These are phyloP conservation scores for Spergularia marina DNA, from an alignment of 148 eudicot genomes.

Conservation along the genomic window DNA sequence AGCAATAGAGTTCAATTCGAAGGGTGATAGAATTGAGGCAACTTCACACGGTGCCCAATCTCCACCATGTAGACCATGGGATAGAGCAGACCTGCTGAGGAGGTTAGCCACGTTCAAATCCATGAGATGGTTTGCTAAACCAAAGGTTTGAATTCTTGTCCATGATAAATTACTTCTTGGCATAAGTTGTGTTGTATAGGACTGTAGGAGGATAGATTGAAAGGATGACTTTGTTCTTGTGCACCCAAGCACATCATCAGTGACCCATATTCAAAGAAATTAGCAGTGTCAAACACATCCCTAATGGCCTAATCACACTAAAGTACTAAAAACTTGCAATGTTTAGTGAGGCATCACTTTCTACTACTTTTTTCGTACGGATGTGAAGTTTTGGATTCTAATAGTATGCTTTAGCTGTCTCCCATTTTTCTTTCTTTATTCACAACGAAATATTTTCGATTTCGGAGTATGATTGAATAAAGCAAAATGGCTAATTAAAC, in stretches of 20 bases:
- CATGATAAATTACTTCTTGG: neutral
- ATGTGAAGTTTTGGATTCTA: neutral
- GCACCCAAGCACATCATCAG: neutral
- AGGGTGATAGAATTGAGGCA: constrained; percentile 37
- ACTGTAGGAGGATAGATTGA: neutral
- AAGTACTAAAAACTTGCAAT: neutral
- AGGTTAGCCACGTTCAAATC: constrained; percentile 93
- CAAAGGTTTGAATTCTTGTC: constrained; percentile 58
- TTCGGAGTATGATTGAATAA: neutral
- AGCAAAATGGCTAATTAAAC: neutral
- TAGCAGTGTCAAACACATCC: neutral
- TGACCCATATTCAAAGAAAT: neutral
- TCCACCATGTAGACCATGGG: constrained; percentile 86
- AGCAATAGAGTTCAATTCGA: constrained; percentile 28
- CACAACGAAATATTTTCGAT: no score
- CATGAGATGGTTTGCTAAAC: constrained; percentile 99
- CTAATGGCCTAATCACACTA: neutral
- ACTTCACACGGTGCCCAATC: constrained; percentile 39
- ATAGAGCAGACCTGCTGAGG: constrained; percentile 71
- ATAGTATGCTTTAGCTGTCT: neutral
- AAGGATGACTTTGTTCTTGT: neutral
- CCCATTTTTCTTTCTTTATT: neutral
- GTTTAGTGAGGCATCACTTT: neutral
- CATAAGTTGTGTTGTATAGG: neutral
- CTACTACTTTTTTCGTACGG: neutral